Percentiles rank a stretch among this genome's conserved stretches.
Evolutionary conservation across 139 green algal genomes (phyloP).

Genomic region (Chlorella ohadii): DNA sequence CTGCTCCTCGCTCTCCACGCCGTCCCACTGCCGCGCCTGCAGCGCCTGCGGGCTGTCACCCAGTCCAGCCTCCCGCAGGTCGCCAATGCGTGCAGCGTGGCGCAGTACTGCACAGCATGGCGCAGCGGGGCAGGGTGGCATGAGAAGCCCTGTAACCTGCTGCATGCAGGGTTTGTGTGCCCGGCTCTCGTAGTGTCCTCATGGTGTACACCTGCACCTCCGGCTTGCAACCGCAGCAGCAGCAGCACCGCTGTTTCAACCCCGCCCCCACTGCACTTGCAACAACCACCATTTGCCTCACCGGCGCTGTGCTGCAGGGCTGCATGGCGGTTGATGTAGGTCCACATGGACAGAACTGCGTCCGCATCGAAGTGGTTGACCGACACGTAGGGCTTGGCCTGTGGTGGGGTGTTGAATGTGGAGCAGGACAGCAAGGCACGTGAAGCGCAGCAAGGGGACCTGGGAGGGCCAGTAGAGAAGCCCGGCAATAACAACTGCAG

Average conservation of each 20-base stretch:
- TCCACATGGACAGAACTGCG: slow-evolving; percentile 72
- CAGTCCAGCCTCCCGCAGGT: slow-evolving; percentile 71
- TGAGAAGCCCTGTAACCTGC: not conserved
- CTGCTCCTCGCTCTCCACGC: not conserved
- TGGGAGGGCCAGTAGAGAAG: no score
- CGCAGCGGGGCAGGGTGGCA: no score
- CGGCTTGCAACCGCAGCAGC: not conserved
- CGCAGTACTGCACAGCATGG: slow-evolving; percentile 46
- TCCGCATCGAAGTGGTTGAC: slow-evolving; percentile 83
- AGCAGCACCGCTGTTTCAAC: not conserved
- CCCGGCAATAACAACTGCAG: no score
- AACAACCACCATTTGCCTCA: slow-evolving; percentile 25
- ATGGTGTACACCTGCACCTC: no score
- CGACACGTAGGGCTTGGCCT: slow-evolving; percentile 40
- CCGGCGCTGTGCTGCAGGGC: slow-evolving; percentile 59
- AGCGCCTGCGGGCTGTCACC: not conserved
- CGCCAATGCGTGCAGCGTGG: slow-evolving; percentile 71
- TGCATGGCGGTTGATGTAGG: slow-evolving; percentile 53
- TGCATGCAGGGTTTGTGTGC: no score
- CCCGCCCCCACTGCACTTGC: not conserved
- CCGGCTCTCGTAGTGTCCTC: no score
- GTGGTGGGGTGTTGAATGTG: no score
- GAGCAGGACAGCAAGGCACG: no score
- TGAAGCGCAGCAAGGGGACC: no score
- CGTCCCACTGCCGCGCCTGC: not conserved